Evolutionary conservation across 1,139 yeast genomes (phyloP).

Genomic region (Scheffersomyces segobiensis): DNA sequence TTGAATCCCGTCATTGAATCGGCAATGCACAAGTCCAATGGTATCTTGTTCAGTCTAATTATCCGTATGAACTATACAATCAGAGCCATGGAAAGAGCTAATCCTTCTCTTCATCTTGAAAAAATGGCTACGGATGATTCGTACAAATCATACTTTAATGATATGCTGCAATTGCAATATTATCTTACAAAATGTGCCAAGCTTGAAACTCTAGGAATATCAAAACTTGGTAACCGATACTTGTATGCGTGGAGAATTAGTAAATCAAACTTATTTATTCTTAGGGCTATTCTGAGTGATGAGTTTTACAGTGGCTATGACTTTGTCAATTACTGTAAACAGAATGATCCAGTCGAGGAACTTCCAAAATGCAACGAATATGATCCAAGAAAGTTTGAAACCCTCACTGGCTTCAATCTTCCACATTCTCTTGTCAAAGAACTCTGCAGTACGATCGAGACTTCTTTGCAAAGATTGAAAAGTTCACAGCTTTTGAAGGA

Average conservation of each 20-base stretch:
- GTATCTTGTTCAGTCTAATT: constrained; percentile 13
- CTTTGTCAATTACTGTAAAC: not conserved
- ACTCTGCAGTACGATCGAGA: constrained; percentile 2
- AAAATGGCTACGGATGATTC: constrained; percentile 8
- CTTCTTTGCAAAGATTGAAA: not conserved
- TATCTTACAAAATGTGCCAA: constrained; percentile 15
- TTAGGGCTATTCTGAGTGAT: constrained; percentile 8
- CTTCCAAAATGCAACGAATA: not conserved
- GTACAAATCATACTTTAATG: constrained; percentile 11
- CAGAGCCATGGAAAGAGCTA: constrained; percentile 9
- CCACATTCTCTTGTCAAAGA: constrained; percentile 2
- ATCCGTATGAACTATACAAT: constrained; percentile 13
- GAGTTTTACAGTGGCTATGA: constrained; percentile 7
- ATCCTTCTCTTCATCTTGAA: constrained; percentile 10
- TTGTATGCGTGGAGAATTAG: constrained; percentile 16
- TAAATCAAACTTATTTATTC: constrained; percentile 4
- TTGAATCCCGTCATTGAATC: constrained; percentile 15
- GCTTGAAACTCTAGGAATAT: constrained; percentile 12
- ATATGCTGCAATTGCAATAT: constrained; percentile 14
- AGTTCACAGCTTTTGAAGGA: not conserved
- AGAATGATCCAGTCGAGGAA: not conserved
- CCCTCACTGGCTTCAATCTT: constrained; percentile 5
- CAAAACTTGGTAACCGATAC: constrained; percentile 16
- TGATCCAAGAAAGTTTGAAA: not conserved
- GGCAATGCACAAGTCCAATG: constrained; percentile 13